Evolutionary conservation across 352 stramenopile genomes (phyloP).

Genomic region (Thraustochytrium sp.): DNA sequence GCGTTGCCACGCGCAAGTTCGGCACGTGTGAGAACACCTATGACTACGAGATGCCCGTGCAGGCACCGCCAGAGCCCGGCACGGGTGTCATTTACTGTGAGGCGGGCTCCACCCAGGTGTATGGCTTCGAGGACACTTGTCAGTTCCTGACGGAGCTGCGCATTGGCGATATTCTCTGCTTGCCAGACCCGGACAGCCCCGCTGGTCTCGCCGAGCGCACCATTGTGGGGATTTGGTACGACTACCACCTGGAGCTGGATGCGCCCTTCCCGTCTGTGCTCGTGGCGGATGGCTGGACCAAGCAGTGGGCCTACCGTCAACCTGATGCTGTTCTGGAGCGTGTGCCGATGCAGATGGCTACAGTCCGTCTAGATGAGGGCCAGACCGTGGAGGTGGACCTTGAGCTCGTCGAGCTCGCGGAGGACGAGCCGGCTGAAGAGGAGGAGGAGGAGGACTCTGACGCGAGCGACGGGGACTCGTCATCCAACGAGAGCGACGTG

Average conservation of each 20-base stretch:
- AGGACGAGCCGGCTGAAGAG: neutral
- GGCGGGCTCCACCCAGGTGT: neutral
- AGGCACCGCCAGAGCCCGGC: neutral
- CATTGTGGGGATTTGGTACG: conserved; percentile 28
- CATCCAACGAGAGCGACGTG: no score
- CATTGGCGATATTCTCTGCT: conserved; percentile 17
- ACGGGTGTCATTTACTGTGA: conserved; percentile 41
- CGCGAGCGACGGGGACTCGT: neutral
- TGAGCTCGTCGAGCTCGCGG: neutral
- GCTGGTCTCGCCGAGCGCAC: neutral
- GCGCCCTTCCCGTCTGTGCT: neutral
- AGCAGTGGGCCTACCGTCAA: conserved; percentile 38
- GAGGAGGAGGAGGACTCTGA: neutral
- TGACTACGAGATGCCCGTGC: conserved; percentile 23
- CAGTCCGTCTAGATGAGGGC: conserved; percentile 1
- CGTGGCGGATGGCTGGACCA: conserved; percentile 14
- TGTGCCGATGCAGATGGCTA: neutral
- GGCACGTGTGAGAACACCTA: neutral
- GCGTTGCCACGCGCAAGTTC: neutral
- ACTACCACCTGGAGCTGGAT: conserved; percentile 36
- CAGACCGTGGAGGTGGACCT: neutral
- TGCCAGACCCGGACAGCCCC: neutral
- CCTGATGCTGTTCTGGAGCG: conserved; percentile 23
- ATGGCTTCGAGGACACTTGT: conserved; percentile 25
- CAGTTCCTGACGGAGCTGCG: neutral